Percentiles rank a stretch among this genome's conserved stretches.
Conservation (phyloP, 495 filamentous ascomycete genomes). For the Melanomma pulvis-pyrius region DNA sequence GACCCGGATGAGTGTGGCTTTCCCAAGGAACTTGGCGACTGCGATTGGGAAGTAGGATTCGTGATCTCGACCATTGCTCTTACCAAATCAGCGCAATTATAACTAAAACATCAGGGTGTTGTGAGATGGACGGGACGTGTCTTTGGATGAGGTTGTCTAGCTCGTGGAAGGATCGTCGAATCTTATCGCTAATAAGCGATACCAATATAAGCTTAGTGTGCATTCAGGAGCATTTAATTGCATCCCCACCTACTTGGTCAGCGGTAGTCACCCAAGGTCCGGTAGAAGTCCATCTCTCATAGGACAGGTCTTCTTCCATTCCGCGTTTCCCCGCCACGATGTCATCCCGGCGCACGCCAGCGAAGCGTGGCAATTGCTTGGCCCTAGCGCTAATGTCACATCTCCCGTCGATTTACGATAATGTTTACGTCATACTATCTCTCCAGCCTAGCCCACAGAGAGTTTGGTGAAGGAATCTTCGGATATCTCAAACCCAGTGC, state of each 20-base stretch:
- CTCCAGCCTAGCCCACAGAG: neutral
- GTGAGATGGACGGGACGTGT: neutral
- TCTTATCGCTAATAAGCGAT: neutral
- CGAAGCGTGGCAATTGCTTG: neutral
- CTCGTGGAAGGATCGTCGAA: neutral
- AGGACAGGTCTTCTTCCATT: neutral
- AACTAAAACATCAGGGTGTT: neutral
- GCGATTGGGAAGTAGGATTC: constrained; percentile 8
- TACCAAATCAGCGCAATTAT: neutral
- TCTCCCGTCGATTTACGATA: too few relatives aligned
- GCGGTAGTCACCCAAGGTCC: neutral
- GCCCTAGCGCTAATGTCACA: neutral
- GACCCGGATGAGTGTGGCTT: constrained; percentile 15
- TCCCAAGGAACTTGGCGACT: constrained; percentile 1
- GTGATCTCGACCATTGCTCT: constrained; percentile 13
- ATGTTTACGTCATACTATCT: neutral
- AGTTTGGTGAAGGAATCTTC: too few relatives aligned
- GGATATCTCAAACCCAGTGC: too few relatives aligned
- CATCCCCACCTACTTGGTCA: neutral
- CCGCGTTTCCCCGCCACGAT: neutral
- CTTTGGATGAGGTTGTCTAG: neutral
- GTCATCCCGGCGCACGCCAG: neutral
- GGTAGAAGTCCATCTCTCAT: neutral
- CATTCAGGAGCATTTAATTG: neutral
- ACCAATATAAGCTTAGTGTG: neutral